Evolutionary conservation across 2,329 filamentous ascomycete species (phyloP), one percentile per base, ranked within the genome.

Genomic region (Neofusicoccum kwambonambiense): DNA sequence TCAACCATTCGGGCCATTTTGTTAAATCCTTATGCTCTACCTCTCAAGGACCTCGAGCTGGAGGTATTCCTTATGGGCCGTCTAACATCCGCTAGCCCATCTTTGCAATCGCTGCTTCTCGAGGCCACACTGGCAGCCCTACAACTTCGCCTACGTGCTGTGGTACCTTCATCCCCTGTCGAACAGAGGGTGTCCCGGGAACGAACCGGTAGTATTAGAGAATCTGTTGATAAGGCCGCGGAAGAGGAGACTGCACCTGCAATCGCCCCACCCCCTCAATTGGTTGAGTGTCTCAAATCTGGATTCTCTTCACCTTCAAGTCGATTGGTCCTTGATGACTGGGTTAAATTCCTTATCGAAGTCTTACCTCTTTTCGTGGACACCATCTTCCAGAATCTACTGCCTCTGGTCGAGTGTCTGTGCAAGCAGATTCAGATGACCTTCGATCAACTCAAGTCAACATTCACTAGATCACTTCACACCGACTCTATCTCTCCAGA

Each of bases 341-440:
- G 96, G 96, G 88, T 97, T 9, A 84, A 86, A 35, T 93, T 99
- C 69, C 82, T 99, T 7, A 86, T 88, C 4, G 90, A 94, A 73
- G 91, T 92, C 50, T 80, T 99, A 35, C 92, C 93, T 0, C 83
- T 96, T 13, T 97, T 96, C 76, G 86, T 90, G 0, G 89, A 91
- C 49, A 87, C 89, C 4, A 92, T 97, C 51, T 97, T 97, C 74
- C 91, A 97, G 73, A 90, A 95, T 60, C 80, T 99, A 39, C 89
- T 99, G 62, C 95, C 93, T 11, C 82, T 99, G 3, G 93, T 97
- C 1, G 93, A 95, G 76, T 96, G 92, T 37, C 84, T 99, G 49
- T 97, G 93, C 74, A 83, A 83, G 65, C 89, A 97, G 74, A 89
- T 97, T 54, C 86, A 84, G 47, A 77, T 80, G 56, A 90, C 89